phyloP scores from a whole-genome alignment of 2,329 filamentous ascomycete species.

The Aspergillus piperis region DNA sequence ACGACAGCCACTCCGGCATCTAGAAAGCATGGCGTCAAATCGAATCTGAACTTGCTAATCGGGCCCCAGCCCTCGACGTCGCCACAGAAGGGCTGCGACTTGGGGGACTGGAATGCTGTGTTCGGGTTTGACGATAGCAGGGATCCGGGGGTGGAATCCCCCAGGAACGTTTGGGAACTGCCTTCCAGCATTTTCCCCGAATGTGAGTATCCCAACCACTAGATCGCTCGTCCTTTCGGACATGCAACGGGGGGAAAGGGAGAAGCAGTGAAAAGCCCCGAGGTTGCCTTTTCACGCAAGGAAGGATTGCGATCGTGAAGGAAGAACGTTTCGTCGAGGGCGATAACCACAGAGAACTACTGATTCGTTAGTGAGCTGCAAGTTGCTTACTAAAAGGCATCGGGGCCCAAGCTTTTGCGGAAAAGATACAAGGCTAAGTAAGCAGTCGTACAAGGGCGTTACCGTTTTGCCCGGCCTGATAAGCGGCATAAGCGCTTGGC shows the following conservation, averaged over 20 bases:
- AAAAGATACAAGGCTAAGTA: neutral
- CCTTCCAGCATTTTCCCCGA: slow-evolving; percentile 37
- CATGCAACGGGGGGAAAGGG: slow-evolving; percentile 19
- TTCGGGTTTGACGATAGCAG: slow-evolving; percentile 28
- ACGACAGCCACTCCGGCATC: slow-evolving; percentile 84
- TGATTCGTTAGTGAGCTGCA: slow-evolving; percentile 9
- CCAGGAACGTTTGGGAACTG: slow-evolving; percentile 37
- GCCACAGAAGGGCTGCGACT: slow-evolving; percentile 73
- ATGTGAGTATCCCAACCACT: slow-evolving; percentile 20
- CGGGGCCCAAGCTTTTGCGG: neutral
- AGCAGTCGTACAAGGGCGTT: neutral
- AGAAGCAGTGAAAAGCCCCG: slow-evolving; percentile 7
- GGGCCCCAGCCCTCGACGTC: slow-evolving; percentile 96
- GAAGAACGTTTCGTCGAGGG: slow-evolving; percentile 3
- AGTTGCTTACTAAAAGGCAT: slow-evolving; percentile 4
- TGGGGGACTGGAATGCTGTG: slow-evolving; percentile 28
- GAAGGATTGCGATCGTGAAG: slow-evolving; percentile 2
- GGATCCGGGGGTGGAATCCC: slow-evolving; percentile 31
- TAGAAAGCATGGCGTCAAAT: slow-evolving; percentile 96
- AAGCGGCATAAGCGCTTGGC: neutral
- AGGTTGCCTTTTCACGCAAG: slow-evolving; percentile 4
- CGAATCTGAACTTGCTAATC: slow-evolving; percentile 80
- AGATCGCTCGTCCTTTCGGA: slow-evolving; percentile 26
- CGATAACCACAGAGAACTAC: slow-evolving; percentile 7
- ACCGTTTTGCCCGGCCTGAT: neutral